Base-by-base conservation (phyloP, 495 filamentous ascomycete genomes). In the Pyronema domesticum region DNA sequence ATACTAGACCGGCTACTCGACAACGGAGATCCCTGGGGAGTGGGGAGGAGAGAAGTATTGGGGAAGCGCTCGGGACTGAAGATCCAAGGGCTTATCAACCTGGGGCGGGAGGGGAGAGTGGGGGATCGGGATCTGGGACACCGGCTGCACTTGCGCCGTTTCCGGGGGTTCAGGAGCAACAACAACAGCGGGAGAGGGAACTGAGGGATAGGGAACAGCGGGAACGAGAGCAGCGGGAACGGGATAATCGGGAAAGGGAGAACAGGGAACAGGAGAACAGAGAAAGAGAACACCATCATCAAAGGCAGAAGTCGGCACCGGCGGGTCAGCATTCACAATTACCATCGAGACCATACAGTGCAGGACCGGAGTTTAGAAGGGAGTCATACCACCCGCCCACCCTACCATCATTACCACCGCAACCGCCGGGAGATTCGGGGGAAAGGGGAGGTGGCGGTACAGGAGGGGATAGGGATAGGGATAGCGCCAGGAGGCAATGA, bases 11-110 rank as follows among this genome's bases (percentile, higher is more conserved):
- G 69, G 34, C 58, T 58, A 46, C 68, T 61, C 55, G 69, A 33
- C 67, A 69, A 18, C 71, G 73, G 35, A 63, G 67, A 55, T 75
- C 74, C 39, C 69, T 70, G 15, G 61, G 61, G 17, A 55, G 50
- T 18, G 14, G 36, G 34, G 50, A 53, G 15, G 36, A 11, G 17
- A 7, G 11, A 2, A 35, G 35, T 9, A 40, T 53, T 40, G 50
- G 37, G 10, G 50, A 50, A 11, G 47, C 18, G 19, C 34, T 50
- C 11, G 36, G 50, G 8, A 17, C 18, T 53, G 23, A 2, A 45
- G 15, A 35, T 33, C 23, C 50, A 17, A 17, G 40, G 35, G 14
- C 5, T 15, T 54, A 54, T 54, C 52, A 54, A 15, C 52, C 37
- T 11, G 39, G 39, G 17, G 6, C 50, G 6, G 50, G 35, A 11